Evolutionary conservation across 768 basidiomycete genomes (phyloP).

Genomic region (Russula sp.): DNA sequence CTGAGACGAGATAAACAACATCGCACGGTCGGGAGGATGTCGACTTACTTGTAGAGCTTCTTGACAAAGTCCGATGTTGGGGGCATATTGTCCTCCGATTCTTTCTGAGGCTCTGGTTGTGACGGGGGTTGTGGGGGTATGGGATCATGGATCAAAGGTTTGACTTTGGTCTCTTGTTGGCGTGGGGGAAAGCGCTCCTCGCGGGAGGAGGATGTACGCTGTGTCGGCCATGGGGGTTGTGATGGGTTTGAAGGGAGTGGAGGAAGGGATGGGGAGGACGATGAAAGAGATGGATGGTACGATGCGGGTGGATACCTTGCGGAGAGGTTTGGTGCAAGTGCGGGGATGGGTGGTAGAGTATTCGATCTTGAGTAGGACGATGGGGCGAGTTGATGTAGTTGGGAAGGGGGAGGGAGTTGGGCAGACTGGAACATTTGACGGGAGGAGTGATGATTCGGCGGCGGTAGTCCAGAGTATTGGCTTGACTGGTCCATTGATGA

Average conservation of each 20-base stretch:
- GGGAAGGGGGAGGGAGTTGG: slow-evolving; percentile 46
- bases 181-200: slow-evolving; percentile 38
- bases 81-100: slow-evolving; percentile 69
- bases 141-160: slow-evolving; percentile 27
- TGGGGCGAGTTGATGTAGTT: slow-evolving; percentile 41
- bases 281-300: slow-evolving; percentile 39
- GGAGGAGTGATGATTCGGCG: slow-evolving; percentile 32
- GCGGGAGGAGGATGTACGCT: slow-evolving; percentile 37
- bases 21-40: neutral
- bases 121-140: slow-evolving; percentile 29
- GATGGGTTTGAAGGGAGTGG: slow-evolving; percentile 34
- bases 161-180: slow-evolving; percentile 33
- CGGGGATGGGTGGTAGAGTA: slow-evolving; percentile 43
- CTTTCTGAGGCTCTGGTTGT: slow-evolving; percentile 27
- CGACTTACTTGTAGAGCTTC: slow-evolving; percentile 81
- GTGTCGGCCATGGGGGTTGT: slow-evolving; percentile 37
- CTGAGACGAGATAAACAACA: slow-evolving; percentile 40
- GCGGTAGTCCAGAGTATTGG: slow-evolving; percentile 31
- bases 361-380: slow-evolving; percentile 40
- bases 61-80: slow-evolving; percentile 93
- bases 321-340: slow-evolving; percentile 33
- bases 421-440: slow-evolving; percentile 44
- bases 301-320: slow-evolving; percentile 39
- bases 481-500: slow-evolving; percentile 33
- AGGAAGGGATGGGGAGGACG: slow-evolving; percentile 34